Evolutionary conservation across 2,329 filamentous ascomycete species (phyloP), one percentile per base, ranked within the genome.

Genomic region (Akanthomyces muscarius): DNA sequence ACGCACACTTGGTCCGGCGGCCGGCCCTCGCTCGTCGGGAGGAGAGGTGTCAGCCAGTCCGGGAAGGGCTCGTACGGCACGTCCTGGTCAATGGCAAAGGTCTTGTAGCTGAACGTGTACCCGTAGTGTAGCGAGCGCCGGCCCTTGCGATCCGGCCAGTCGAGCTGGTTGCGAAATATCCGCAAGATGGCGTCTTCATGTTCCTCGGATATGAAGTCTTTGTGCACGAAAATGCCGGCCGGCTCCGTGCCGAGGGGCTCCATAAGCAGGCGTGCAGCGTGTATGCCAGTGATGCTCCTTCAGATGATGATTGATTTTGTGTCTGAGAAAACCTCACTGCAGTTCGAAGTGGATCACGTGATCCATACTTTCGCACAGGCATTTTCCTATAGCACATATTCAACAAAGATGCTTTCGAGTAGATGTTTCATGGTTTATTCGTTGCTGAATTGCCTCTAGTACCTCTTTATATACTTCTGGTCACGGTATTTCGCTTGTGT

Each of bases 101-200:
- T 85, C 68, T 83, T 83, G 69, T 85, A 85, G 74, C 82, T 80
- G 68, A 85, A 85, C 0, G 80, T 83, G 68, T 84, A 83, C 58
- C 83, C 83, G 66, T 81, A 85, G 69, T 85, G 83, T 0, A 84
- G 73, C 0, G 82, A 84, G 2, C 80, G 69, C 4, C 82, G 77
- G 3, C 79, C 80, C 36, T 71, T 67, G 33, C 79, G 75, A 5
- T 73, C 72, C 42, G 80, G 80, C 82, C 82, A 84, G 36, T 73
- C 65, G 16, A 84, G 73, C 52, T 80, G 70, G 63, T 78, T 67
- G 47, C 67, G 73, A 66, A 84, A 82, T 61, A 78, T 75, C 33
- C 71, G 66, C 63, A 81, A 68, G 5, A 81, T 75, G 5, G 68
- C 56, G 23, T 70, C 67, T 66, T 81, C 79, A 64, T 80, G 77